Conservation (phyloP, 2,329 filamentous ascomycete genomes). For the Setomelanomma holmii region DNA sequence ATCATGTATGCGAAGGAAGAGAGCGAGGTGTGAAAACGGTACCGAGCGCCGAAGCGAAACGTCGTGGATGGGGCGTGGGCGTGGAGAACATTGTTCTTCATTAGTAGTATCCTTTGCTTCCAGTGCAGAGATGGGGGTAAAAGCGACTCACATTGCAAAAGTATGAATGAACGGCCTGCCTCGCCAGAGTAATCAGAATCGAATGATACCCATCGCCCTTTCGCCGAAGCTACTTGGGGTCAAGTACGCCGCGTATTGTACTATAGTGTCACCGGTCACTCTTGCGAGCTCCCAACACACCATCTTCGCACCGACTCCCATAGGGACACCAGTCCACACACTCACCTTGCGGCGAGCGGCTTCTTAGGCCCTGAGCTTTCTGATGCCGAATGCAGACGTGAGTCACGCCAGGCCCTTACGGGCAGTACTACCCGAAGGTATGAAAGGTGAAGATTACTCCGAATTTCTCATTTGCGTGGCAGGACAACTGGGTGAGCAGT, state of each 20-base stretch:
- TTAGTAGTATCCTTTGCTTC: conserved; percentile 53
- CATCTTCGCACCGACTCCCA: conserved; percentile 96
- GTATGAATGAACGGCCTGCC: conserved; percentile 73
- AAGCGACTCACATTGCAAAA: conserved; percentile 57
- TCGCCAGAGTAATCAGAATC: conserved; percentile 92
- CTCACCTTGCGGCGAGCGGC: conserved; percentile 30
- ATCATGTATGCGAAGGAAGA: conserved; percentile 57
- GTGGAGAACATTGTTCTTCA: neutral
- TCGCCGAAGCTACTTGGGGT: conserved; percentile 49
- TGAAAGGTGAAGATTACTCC: conserved; percentile 86
- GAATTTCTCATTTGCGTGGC: conserved; percentile 93
- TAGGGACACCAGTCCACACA: conserved; percentile 62
- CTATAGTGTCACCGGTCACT: conserved; percentile 74
- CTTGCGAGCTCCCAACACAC: conserved; percentile 66
- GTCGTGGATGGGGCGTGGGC: neutral
- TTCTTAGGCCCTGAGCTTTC: conserved; percentile 74
- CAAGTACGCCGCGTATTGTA: conserved; percentile 90
- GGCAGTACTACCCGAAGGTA: conserved; percentile 66
- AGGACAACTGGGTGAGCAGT: conserved; percentile 39
- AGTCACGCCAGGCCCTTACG: conserved; percentile 87
- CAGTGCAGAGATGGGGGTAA: neutral
- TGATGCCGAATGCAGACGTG: conserved; percentile 87
- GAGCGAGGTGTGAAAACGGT: conserved; percentile 1
- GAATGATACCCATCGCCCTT: conserved; percentile 70
- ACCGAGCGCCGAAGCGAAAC: neutral